Conservation (phyloP, 163 green algal species). For the Chlamydomonas reinhardtii region DNA sequence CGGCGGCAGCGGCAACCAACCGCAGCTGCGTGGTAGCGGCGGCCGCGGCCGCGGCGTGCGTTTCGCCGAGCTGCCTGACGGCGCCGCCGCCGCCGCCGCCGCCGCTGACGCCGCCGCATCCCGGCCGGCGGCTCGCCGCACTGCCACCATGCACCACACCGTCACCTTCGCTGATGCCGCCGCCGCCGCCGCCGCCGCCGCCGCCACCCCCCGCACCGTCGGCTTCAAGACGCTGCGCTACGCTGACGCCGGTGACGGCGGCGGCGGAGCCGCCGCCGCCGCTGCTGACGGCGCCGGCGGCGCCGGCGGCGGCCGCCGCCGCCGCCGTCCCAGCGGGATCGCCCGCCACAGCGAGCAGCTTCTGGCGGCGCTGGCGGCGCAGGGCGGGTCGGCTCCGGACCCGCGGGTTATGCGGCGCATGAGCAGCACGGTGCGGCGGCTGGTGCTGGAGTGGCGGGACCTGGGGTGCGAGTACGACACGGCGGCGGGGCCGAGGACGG, state of each 20-base stretch:
- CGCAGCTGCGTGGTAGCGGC: too few species aligned
- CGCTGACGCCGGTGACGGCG: too few species aligned
- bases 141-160: conserved; percentile 16
- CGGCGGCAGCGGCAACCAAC: too few species aligned
- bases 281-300: too few species aligned
- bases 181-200: too few species aligned
- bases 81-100: background rate
- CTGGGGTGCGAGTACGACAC: conserved; percentile 64
- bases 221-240: too few species aligned
- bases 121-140: conserved; percentile 9
- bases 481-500: background rate
- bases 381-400: conserved; percentile 16
- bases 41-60: too few species aligned
- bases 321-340: background rate
- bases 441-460: conserved; percentile 62
- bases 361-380: conserved; percentile 3
- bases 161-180: background rate
- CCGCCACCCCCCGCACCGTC: too few species aligned
- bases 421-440: conserved; percentile 41
- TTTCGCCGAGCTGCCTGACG: background rate
- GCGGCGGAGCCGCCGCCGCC: too few species aligned
- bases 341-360: conserved; percentile 3
- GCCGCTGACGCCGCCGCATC: background rate
- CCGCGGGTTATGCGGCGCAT: conserved; percentile 44
- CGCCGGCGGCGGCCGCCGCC: too few species aligned